Base-by-base conservation (phyloP, 169 alveolate species). In the Plasmodium gonderi region DNA sequence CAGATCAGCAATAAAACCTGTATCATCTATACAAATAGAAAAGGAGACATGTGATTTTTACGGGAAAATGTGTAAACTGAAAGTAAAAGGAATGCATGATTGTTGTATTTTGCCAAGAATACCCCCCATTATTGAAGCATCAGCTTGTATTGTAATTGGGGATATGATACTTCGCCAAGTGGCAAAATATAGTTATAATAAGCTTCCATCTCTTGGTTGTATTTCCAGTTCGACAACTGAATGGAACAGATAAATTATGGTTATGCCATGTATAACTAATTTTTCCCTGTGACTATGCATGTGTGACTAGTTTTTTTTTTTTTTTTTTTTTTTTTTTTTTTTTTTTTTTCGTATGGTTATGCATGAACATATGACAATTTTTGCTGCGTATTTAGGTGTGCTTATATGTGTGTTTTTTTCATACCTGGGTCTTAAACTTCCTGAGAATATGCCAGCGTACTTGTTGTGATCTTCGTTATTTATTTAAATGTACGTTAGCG, bases 11-110 rank as follows among this genome's bases (percentile, higher is more conserved):
- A 81, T 81, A 40, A 81, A 81, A 9, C 81, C 80, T 6, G 75
- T 81, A 23, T 81, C 80, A 0, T 81, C 91, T 33, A 68, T 81
- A 67, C 80, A 67, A 68, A 81, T 81, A 81, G 91, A 81, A 81
- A 81, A 81, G 54, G 81, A 68, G 11, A 81, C 91, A 38, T 40
- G 75, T 45, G 47, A 81, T 81, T 68, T 81, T 68, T 23, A 29
- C n/a, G 81, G 91, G 7, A 31, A 81, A 5, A 23, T 44, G 9
- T 81, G 80, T 38, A 81, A 23, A 0, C 75, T 81, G 40, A 68
- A 44, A 5, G 81, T 81, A 42, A 67, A 26, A 68, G 81, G 91
- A 20, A 81, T 67, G 77, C 81, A 81, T 29, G 81, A 81, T 36
- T 44, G 81, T 23, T 81, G 80, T 23, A 81, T 81, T 9, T 68